Conservation (phyloP, 2,329 filamentous ascomycete species). For the Grosmannia penicillata region DNA sequence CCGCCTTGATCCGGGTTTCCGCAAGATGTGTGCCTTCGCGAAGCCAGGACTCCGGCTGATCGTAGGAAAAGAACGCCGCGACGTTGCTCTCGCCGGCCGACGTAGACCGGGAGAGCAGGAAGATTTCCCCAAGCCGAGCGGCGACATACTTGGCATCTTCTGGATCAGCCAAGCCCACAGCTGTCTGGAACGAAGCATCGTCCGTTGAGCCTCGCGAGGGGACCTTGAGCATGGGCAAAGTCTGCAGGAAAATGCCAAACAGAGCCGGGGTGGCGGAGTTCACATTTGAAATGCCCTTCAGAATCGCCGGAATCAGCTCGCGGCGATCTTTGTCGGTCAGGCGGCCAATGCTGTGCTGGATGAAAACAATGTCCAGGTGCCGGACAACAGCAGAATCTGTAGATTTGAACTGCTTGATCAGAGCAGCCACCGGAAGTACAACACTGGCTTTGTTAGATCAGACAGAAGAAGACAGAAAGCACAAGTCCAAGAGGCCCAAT, state of each 20-base stretch:
- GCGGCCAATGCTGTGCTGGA: slow-evolving; percentile 60
- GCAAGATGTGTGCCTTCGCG: slow-evolving; percentile 44
- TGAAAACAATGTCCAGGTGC: slow-evolving; percentile 78
- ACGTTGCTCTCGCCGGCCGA: slow-evolving; percentile 23
- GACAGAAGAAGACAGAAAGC: background rate
- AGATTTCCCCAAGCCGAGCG: slow-evolving; percentile 59
- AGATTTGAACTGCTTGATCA: slow-evolving; percentile 83
- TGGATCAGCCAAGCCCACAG: slow-evolving; percentile 48
- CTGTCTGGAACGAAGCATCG: slow-evolving; percentile 51
- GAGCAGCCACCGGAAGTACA: slow-evolving; percentile 66
- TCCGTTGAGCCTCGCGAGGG: slow-evolving; percentile 68
- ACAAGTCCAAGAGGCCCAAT: slow-evolving; percentile 10
- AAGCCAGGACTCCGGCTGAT: slow-evolving; percentile 56
- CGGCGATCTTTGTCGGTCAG: slow-evolving; percentile 45
- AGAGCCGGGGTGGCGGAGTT: slow-evolving; percentile 41
- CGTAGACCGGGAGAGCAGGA: slow-evolving; percentile 38
- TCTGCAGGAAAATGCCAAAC: slow-evolving; percentile 69
- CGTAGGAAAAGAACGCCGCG: slow-evolving; percentile 52
- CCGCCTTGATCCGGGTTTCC: slow-evolving; percentile 54
- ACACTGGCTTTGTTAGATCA: slow-evolving; percentile 29
- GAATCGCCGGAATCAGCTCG: slow-evolving; percentile 54
- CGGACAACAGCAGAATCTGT: slow-evolving; percentile 60
- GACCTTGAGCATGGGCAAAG: slow-evolving; percentile 56
- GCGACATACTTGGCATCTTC: slow-evolving; percentile 63
- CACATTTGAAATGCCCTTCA: slow-evolving; percentile 50